These are phyloP conservation scores for Amesomyces nigricolor DNA, from an alignment of 2,329 filamentous ascomycete species.

Conservation along the genomic window DNA sequence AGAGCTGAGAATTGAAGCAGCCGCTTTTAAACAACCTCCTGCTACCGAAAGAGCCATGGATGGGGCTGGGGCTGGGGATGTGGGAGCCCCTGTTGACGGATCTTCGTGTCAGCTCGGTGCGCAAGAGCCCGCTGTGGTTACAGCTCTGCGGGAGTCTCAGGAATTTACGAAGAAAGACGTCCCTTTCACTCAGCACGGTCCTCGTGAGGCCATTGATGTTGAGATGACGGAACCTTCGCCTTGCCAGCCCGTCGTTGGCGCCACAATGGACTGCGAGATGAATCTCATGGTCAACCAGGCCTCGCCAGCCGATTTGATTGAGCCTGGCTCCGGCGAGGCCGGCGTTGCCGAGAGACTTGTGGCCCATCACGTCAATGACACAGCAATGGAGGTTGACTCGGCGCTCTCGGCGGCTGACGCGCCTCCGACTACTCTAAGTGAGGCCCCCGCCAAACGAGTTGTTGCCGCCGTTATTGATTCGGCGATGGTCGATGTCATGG, in stretches of 20 bases:
- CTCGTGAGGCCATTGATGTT: neutral
- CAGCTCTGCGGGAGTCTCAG: too few relatives aligned
- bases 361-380: neutral
- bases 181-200: too few relatives aligned
- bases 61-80: too few relatives aligned
- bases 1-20: neutral
- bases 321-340: neutral
- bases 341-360: too few relatives aligned
- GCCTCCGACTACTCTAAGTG: neutral
- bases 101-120: too few relatives aligned
- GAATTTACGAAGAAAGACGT: too few relatives aligned
- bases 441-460: neutral
- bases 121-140: too few relatives aligned
- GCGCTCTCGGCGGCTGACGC: neutral
- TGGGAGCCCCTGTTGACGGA: too few relatives aligned
- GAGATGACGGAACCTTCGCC: neutral
- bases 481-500: neutral
- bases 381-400: neutral
- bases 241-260: neutral
- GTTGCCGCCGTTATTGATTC: neutral
- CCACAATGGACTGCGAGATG: neutral
- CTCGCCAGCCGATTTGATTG: neutral
- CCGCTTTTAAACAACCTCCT: too few relatives aligned
- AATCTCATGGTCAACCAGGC: neutral
- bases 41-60: too few relatives aligned